phyloP scores from a whole-genome alignment of 2,329 filamentous ascomycete species.

The Colletotrichum falcatum region DNA sequence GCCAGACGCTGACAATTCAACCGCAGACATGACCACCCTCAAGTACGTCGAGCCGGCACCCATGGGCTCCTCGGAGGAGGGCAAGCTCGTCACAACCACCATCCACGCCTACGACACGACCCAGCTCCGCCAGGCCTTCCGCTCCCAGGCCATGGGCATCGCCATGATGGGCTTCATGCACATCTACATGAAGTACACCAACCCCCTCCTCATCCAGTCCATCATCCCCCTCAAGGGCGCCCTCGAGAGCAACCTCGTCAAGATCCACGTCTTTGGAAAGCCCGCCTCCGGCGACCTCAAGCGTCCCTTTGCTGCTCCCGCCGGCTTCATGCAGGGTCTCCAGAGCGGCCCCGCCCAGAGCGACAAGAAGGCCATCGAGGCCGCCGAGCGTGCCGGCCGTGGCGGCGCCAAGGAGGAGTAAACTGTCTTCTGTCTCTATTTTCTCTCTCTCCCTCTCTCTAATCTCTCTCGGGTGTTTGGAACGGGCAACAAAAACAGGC shows the following conservation, averaged over 20 bases:
- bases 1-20: conserved; percentile 17
- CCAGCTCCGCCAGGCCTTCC: conserved; percentile 88
- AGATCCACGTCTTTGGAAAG: conserved; percentile 92
- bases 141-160: conserved; percentile 93
- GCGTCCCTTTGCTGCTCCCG: conserved; percentile 91
- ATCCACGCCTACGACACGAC: conserved; percentile 92
- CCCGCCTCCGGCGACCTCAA: conserved; percentile 91
- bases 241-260: conserved; percentile 94
- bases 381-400: conserved; percentile 79
- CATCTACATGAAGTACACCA: conserved; percentile 99
- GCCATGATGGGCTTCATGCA: conserved; percentile 99
- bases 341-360: conserved; percentile 82
- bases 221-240: conserved; percentile 98
- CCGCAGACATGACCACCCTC: conserved; percentile 89
- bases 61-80: conserved; percentile 93
- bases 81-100: conserved; percentile 96
- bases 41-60: conserved; percentile 98
- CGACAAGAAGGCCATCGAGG: conserved; percentile 90
- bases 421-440: conserved; percentile 34
- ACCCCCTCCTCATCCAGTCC: conserved; percentile 97
- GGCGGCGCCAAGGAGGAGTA: conserved; percentile 81
- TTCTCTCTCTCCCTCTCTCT: neutral
- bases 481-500: neutral
- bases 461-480: neutral
- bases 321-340: conserved; percentile 85